Evolutionary conservation across 2,329 filamentous ascomycete species (phyloP).

Genomic region (Fusarium chlamydosporum): DNA sequence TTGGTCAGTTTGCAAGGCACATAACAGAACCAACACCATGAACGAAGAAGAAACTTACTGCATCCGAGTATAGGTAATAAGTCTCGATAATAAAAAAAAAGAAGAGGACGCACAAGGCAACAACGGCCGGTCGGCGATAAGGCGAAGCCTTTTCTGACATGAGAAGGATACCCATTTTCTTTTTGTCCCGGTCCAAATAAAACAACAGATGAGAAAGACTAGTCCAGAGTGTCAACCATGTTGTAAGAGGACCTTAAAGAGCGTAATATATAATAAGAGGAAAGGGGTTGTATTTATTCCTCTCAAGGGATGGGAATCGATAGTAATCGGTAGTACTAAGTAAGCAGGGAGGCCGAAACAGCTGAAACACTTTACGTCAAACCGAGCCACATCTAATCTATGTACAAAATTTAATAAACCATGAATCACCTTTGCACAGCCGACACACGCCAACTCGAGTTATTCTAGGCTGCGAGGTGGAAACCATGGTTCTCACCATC

Average conservation of each 20-base stretch:
- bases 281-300: conserved; percentile 20
- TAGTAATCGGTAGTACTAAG: conserved; percentile 19
- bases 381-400: conserved; percentile 25
- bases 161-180: conserved; percentile 17
- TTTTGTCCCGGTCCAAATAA: not conserved
- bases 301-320: conserved; percentile 19
- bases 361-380: not conserved
- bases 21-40: not conserved
- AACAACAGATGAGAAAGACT: conserved; percentile 2
- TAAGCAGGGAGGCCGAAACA: conserved; percentile 17
- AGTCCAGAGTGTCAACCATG: conserved; percentile 13
- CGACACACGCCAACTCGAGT: not conserved
- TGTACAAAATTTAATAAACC: conserved; percentile 13
- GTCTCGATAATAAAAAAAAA: conserved; percentile 34
- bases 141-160: conserved; percentile 24
- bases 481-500: not conserved
- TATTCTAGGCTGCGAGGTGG: conserved; percentile 4
- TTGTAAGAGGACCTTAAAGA: not conserved
- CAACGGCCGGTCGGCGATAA: conserved; percentile 21
- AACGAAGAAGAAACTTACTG: conserved; percentile 13
- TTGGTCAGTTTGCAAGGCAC: conserved; percentile 1
- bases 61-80: conserved; percentile 27
- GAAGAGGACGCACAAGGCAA: conserved; percentile 18
- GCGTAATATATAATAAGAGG: conserved; percentile 13
- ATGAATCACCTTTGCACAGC: not conserved